Evolutionary conservation across 2,329 filamentous ascomycete species (phyloP), one percentile per base, ranked within the genome.

Genomic region (Botryotinia convoluta): DNA sequence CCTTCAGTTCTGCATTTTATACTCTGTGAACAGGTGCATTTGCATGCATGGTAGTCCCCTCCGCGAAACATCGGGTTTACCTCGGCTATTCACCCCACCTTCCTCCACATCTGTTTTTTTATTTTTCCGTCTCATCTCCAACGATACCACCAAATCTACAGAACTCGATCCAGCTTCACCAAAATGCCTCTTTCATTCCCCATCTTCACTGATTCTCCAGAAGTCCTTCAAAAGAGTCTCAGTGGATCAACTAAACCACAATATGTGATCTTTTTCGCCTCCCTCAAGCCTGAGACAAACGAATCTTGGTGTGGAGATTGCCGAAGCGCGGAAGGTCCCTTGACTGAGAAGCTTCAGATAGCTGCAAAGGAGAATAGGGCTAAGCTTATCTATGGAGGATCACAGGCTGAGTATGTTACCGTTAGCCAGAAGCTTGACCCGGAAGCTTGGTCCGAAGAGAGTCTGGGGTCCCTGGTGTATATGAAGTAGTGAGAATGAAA

Each of bases 231-330:
- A 37, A 29, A 48, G 12, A 26, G 12, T 48, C 69, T 71, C 6
- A 32, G 18, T 16, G 42, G n/a, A 48, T 29, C 39, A 16, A 39
- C 32, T 0, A 64, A 71, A 64, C 59, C 69, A 48, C 59, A 71
- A 48, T 71, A 71, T 20, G 32, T 71, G 9, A 64, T 64, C 4
- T 54, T 71, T n/a, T 71, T 71, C 18, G 69, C 69, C 29, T 64
- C 69, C 7, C 42, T 71, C 32, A 51, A 63, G 14, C 42, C 44
- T 1, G 42, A 62, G n/a, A 71, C 32, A 9, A 64, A 71, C 18
- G 57, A 71, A 45, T 71, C 59, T 26, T 71, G 69, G 69, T 71
- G 69, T 26, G 69, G 69, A 22, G 69, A 71, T 32, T 65, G 69
- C 18, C 32, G 69, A 32, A 5, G 37, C 4, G 69, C 59, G 1